Conservation (phyloP, 495 filamentous ascomycete species). For the Penicillium cinerascens region DNA sequence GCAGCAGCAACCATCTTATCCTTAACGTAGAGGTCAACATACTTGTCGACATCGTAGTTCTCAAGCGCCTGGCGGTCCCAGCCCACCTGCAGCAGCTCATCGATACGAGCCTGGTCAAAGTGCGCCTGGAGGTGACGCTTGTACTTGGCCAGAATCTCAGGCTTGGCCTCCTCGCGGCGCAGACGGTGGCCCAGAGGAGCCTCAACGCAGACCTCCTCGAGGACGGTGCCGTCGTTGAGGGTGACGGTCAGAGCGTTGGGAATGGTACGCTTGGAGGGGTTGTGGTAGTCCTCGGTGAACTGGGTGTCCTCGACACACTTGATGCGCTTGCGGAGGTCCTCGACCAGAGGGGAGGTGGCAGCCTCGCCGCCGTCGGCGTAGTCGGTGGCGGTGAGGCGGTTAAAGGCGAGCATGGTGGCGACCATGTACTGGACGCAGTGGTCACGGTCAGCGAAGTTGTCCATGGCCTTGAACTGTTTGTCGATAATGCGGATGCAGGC, state of each 20-base stretch:
- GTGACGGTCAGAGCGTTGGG: slow-evolving; percentile 92
- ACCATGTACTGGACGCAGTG: slow-evolving; percentile 99
- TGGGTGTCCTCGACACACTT: slow-evolving; percentile 91
- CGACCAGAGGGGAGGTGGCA: slow-evolving; percentile 83
- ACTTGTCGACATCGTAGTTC: slow-evolving; percentile 80
- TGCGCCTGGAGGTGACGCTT: slow-evolving; percentile 85
- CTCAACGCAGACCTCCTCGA: slow-evolving; percentile 90
- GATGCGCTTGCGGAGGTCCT: slow-evolving; percentile 86
- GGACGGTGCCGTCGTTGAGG: slow-evolving; percentile 89
- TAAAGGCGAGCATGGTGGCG: slow-evolving; percentile 88
- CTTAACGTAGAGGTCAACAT: slow-evolving; percentile 91
- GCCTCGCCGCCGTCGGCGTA: slow-evolving; percentile 90
- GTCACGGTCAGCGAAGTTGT: slow-evolving; percentile 98
- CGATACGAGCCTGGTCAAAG: slow-evolving; percentile 68
- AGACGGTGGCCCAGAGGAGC: slow-evolving; percentile 91
- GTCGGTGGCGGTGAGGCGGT: slow-evolving; percentile 85
- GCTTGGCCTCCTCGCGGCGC: slow-evolving; percentile 93
- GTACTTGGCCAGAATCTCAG: slow-evolving; percentile 91
- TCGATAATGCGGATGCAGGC: slow-evolving; percentile 98
- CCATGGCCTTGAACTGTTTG: slow-evolving; percentile 99
- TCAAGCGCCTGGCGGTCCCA: slow-evolving; percentile 71
- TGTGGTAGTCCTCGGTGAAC: slow-evolving; percentile 92
- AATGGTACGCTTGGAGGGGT: slow-evolving; percentile 88
- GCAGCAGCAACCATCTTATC: slow-evolving; percentile 46
- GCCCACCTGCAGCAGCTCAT: slow-evolving; percentile 74